A percentile compares a stretch with the other conserved stretches of the same genome.
These are phyloP conservation scores for Komagataella pseudopastoris DNA, from an alignment of 805 yeast genomes.

Conservation along the genomic window DNA sequence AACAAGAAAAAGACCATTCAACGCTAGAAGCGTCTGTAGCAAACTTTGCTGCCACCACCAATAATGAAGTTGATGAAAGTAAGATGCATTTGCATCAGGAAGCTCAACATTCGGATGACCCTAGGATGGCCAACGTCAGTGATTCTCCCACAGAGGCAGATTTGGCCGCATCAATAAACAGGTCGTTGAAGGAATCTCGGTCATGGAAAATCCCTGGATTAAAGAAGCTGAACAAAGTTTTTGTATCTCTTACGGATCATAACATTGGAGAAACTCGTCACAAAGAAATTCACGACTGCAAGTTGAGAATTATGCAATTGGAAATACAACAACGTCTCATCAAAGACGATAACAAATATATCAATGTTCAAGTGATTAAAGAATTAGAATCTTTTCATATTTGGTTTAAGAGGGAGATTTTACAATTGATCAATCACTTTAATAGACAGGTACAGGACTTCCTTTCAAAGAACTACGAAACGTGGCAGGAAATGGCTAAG, in stretches of 20 bases:
- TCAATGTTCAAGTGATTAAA: slow-evolving; percentile 11
- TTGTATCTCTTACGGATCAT: slow-evolving; percentile 19
- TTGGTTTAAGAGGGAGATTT: slow-evolving; percentile 17
- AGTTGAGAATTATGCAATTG: slow-evolving; percentile 16
- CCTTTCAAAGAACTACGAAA: slow-evolving; percentile 9
- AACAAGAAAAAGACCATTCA: slow-evolving; percentile 16
- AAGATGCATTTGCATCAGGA: background rate
- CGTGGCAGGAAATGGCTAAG: slow-evolving; percentile 12
- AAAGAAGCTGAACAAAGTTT: slow-evolving; percentile 18
- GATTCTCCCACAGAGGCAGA: slow-evolving; percentile 13
- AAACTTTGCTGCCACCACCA: background rate
- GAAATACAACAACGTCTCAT: slow-evolving; percentile 16
- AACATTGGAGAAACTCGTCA: slow-evolving; percentile 21
- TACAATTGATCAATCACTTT: slow-evolving; percentile 9
- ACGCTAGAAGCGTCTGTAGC: slow-evolving; percentile 16
- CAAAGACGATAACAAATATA: slow-evolving; percentile 10
- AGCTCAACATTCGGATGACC: background rate
- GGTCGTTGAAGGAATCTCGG: slow-evolving; percentile 11
- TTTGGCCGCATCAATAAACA: slow-evolving; percentile 15
- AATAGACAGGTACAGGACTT: slow-evolving; percentile 12
- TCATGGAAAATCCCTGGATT: slow-evolving; percentile 22
- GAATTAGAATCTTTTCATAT: slow-evolving; percentile 15
- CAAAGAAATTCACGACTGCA: slow-evolving; percentile 15
- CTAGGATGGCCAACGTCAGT: slow-evolving; percentile 6
- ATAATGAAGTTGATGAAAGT: background rate